Base-by-base conservation (phyloP, 2,329 filamentous ascomycete genomes). In the Fusarium luffae region DNA sequence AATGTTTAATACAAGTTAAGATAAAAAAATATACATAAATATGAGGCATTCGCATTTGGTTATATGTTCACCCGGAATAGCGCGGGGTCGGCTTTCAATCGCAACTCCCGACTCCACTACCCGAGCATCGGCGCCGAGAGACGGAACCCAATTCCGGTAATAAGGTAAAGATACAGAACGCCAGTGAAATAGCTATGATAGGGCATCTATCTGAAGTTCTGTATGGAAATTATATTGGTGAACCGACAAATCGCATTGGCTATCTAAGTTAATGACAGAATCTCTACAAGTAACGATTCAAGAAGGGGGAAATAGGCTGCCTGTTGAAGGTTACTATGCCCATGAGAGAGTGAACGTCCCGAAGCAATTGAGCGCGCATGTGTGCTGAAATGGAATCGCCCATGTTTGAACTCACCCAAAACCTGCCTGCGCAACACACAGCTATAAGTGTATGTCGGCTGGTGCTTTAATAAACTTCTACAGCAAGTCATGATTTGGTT, bases 51-150 rank as follows among this genome's bases (percentile, higher is more conserved):
- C 60, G 66, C 66, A 16, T 56, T 72, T 75, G 73, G 73, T 72
- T 75, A 75, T 75, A 69, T 62, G 54, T 75, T 75, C 73, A 70
- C 70, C 73, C 71, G 70, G 71, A 23, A 50, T 48, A 63, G 63
- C 70, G 73, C 73, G 73, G 73, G 73, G 73, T 75, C 54, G 63
- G 64, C 32, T 64, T 59, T 62, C 44, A 54, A 63, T 63, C 43
- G n/a, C 63, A 75, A 73, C 69, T 75, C 66, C 73, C 69, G 69
- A 65, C 70, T 70, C 74, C 74, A 75, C 73, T 70, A 73, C 69
- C 74, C 74, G 74, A 75, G 59, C 50, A 57, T 51, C 68, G 74
- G 74, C 46, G 55, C 64, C 60, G 69, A 73, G 57, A 62, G 51
- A 52, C 61, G 63, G 54, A 58, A 59, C 56, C 61, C 57, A 54